Evolutionary conservation across 2,329 filamentous ascomycete genomes (phyloP), one percentile per base, ranked within the genome.

Genomic region (Cladosporium colombiae): DNA sequence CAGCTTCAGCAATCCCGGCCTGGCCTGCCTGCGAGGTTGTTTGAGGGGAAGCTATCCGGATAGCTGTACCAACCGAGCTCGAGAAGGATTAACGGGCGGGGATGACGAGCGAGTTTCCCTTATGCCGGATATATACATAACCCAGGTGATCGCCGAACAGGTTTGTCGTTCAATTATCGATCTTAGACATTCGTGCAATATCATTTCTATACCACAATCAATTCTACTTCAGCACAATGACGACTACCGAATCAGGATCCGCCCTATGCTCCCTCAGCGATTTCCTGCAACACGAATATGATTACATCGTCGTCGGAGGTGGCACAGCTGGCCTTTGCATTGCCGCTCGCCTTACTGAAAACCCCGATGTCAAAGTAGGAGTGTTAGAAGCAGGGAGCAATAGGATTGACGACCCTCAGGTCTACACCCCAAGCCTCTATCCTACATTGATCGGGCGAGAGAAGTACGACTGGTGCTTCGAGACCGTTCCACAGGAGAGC

Each of bases 391-490:
- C 74, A 18, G 75, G 76, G 7, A 65, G 64, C 44, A 70, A 70
- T 23, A 71, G 66, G 4, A 71, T 70, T 66, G 53, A 65, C 44
- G 72, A 77, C 57, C 71, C 71, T 21, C 74, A 69, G 68, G 73
- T 74, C 68, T 77, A 65, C 18, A 77, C 74, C 1, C 75, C 78
- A 65, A 65, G 68, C 29, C 67, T 76, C 0, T 77, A 74, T 52
- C 73, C 74, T 2, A 73, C 71, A 0, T 63, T 77, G 25, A 75
- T 77, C 44, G 74, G 74, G 13, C 69, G 71, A 1, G 71, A 74
- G 44, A 72, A 77, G 64, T 76, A 75, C 62, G 75, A 77, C 62
- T 76, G 75, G 74, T 74, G 73, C 62, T 76, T 72, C 49, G 64
- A 72, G 10, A 72, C 66, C 33, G 68, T 69, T 6, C 68, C 69